These are phyloP conservation scores for Syncephalis plumigaleata DNA, from an alignment of 371 early-diverging fungal species.

Conservation along the genomic window DNA sequence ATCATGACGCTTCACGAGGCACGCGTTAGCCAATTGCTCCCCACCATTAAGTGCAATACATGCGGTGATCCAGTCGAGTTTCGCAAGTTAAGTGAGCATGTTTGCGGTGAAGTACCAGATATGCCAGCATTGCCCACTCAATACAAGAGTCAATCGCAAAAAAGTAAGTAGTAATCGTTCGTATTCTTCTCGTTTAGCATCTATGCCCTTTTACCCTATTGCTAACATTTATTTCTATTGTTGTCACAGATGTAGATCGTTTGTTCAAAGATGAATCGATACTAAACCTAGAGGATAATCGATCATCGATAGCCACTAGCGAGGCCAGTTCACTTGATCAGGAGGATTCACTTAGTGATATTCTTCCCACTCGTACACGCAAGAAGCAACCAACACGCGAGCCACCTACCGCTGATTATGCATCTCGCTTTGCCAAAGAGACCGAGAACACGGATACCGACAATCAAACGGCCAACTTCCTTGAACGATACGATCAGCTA, in stretches of 20 bases:
- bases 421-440: no score
- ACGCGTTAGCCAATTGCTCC: constrained; percentile 39
- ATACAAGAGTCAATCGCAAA: constrained; percentile 5
- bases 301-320: neutral
- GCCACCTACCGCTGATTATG: no score
- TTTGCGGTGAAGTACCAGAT: constrained; percentile 32
- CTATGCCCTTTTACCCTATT: no score
- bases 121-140: constrained; percentile 29
- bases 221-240: no score
- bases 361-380: no score
- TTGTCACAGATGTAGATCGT: neutral
- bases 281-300: neutral
- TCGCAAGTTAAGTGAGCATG: constrained; percentile 31
- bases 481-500: no score
- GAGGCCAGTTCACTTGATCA: neutral
- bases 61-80: constrained; percentile 40
- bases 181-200: no score
- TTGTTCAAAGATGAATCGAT: neutral
- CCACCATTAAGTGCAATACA: constrained; percentile 38
- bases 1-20: constrained; percentile 8
- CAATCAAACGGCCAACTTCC: no score
- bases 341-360: neutral
- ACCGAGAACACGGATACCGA: no score
- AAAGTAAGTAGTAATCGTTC: neutral
- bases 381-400: no score